Evolutionary conservation across 352 stramenopile genomes (phyloP).

Genomic region (Phytophthora megakarya): DNA sequence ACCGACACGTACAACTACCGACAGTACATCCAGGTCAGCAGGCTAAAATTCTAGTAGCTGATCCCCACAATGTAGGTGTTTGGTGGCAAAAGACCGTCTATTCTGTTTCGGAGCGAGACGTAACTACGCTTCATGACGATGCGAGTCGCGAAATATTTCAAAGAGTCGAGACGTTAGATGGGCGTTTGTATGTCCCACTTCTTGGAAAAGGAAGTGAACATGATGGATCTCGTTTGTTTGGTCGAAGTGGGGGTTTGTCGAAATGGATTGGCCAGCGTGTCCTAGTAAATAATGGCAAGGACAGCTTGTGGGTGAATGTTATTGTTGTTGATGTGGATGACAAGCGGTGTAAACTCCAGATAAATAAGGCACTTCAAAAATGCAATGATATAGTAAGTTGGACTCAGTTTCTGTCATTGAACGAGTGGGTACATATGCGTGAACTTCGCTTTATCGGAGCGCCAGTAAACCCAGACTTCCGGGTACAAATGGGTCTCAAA

Average conservation of each 20-base stretch:
- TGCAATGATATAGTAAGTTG: constrained; percentile 42
- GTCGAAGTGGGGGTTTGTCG: constrained; percentile 36
- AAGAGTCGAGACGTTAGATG: constrained; percentile 62
- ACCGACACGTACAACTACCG: constrained; percentile 47
- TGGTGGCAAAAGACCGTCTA: constrained; percentile 75
- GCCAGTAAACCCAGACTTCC: constrained; percentile 64
- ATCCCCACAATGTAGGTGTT: constrained; percentile 51
- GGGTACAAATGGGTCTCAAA: constrained; percentile 68
- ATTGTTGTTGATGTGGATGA: constrained; percentile 64
- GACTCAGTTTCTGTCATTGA: constrained; percentile 42
- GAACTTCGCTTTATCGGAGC: constrained; percentile 54
- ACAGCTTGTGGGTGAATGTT: constrained; percentile 72
- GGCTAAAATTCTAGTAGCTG: constrained; percentile 58
- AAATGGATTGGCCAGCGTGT: constrained; percentile 66
- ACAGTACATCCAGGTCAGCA: constrained; percentile 39
- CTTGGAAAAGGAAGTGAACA: constrained; percentile 40
- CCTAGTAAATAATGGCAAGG: constrained; percentile 74
- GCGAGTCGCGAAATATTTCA: constrained; percentile 48
- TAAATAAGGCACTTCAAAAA: constrained; percentile 58
- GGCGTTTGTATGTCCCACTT: constrained; percentile 63
- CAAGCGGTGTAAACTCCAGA: constrained; percentile 62
- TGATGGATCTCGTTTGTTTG: constrained; percentile 46
- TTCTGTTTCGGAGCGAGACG: constrained; percentile 55
- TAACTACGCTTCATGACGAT: constrained; percentile 64
- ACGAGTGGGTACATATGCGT: constrained; percentile 61